Evolutionary conservation across 805 yeast genomes (phyloP), one percentile per base, ranked within the genome.

Genomic region (Teunomyces gatunensis): DNA sequence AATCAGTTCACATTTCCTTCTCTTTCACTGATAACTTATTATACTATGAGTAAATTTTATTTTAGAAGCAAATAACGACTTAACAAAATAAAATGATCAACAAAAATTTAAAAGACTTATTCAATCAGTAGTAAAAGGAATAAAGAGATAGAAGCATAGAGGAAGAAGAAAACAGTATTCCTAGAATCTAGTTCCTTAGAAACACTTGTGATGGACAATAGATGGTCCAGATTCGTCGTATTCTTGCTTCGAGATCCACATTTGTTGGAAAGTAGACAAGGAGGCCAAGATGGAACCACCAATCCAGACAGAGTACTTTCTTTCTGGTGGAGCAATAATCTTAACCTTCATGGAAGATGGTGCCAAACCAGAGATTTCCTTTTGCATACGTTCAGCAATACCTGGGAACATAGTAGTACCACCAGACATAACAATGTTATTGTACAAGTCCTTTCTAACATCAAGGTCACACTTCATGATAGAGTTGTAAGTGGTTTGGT

Each of bases 321-420:
- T 87, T 80, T 94, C 99, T 61, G 98, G 98, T 62, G 98, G 97
- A 73, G 99, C 99, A 73, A 87, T 87, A 73, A 94, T 91, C 87
- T 94, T 94, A 71, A 94, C 96, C 90, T 94, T 94, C 97, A 94
- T 94, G 54, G 97, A 89, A 63, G 97, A 89, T 77, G 98, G 98
- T 71, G 99, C 99, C 81, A 94, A 85, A 65, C 97, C 96, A 64
- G 97, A 89, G 69, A 94, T 90, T 82, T 94, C 99, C 89, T 92
- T 92, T 84, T 92, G 98, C 96, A 94, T 89, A 84, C 99, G 92
- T 84, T 94, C 98, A 76, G 97, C 97, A 75, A 94, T 91, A 81
- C 99, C 99, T 78, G 97, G 97, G 96, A 90, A 94, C 98, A 94
- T 90, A 64, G 99, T 94, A 67, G 98, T 91, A 87, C 99, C 99